Evolutionary conservation across 441 rosid genomes (phyloP).

Genomic region (Croton laevigatus): DNA sequence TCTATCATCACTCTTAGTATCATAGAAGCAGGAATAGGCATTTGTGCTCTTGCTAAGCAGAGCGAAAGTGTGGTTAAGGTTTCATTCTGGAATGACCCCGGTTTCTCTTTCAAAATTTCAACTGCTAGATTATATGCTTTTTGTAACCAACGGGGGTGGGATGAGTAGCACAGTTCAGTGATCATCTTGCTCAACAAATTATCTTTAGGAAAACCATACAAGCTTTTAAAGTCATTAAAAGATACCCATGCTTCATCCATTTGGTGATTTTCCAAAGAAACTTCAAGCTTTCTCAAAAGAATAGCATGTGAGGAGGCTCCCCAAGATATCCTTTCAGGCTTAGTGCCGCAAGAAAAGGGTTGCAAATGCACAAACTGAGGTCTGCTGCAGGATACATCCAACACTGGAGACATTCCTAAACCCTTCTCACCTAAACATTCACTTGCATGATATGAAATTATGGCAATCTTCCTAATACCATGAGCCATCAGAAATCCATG

Average conservation of each 20-base stretch:
- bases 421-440: not conserved
- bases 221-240: slow-evolving; percentile 54
- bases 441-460: slow-evolving; percentile 7
- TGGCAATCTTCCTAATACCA: slow-evolving; percentile 15
- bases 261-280: slow-evolving; percentile 42
- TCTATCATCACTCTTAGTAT: slow-evolving; percentile 57
- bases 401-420: slow-evolving; percentile 20
- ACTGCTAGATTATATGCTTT: slow-evolving; percentile 54
- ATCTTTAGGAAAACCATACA: slow-evolving; percentile 52
- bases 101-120: slow-evolving; percentile 38
- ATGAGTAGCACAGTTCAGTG: slow-evolving; percentile 56
- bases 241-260: slow-evolving; percentile 64
- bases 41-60: slow-evolving; percentile 65
- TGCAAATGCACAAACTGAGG: not conserved
- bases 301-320: slow-evolving; percentile 42
- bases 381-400: not conserved
- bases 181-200: slow-evolving; percentile 42
- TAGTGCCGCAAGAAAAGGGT: slow-evolving; percentile 26
- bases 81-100: slow-evolving; percentile 35
- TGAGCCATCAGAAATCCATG: slow-evolving; percentile 10
- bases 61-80: slow-evolving; percentile 47
- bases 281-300: slow-evolving; percentile 58
- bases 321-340: slow-evolving; percentile 42
- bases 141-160: slow-evolving; percentile 47
- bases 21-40: slow-evolving; percentile 51